Conservation (phyloP, 352 stramenopile species). For the Phytophthora capsici region DNA sequence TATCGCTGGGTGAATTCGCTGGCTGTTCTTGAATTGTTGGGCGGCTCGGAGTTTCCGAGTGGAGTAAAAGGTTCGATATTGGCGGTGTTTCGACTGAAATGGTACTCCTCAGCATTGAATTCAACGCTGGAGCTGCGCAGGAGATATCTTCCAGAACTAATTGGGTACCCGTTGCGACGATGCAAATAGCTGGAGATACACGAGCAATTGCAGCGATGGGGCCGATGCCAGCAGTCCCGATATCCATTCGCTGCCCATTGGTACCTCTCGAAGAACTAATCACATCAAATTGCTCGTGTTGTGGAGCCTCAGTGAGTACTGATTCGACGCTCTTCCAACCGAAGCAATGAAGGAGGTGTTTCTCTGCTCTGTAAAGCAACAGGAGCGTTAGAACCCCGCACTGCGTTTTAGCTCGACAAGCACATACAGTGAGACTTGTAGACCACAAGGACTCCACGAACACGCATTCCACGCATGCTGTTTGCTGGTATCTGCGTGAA, state of each 20-base stretch:
- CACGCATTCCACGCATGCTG: constrained; percentile 30
- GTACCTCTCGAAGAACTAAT: constrained; percentile 6
- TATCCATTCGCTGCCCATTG: constrained; percentile 18
- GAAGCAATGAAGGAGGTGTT: constrained; percentile 34
- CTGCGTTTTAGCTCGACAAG: background rate
- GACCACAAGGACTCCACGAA: constrained; percentile 54
- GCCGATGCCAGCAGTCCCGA: constrained; percentile 10
- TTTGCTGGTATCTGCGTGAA: constrained; percentile 18
- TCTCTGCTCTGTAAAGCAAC: constrained; percentile 21
- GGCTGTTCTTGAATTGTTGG: constrained; percentile 6
- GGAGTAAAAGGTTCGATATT: constrained; percentile 11
- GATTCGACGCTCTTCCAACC: constrained; percentile 32
- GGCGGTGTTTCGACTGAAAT: background rate
- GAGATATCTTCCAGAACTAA: constrained; percentile 33
- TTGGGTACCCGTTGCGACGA: constrained; percentile 32
- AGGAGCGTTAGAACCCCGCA: constrained; percentile 1
- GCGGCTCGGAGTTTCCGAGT: background rate
- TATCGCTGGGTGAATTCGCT: constrained; percentile 11
- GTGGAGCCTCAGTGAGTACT: constrained; percentile 14
- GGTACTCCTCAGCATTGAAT: constrained; percentile 4
- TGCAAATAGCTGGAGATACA: constrained; percentile 33
- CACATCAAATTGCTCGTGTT: constrained; percentile 28
- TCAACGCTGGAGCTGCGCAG: constrained; percentile 1
- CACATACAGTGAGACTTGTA: constrained; percentile 49
- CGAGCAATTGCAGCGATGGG: constrained; percentile 32